Evolutionary conservation across 306 rosid genomes (phyloP).

Genomic region (Trifolium dubium): DNA sequence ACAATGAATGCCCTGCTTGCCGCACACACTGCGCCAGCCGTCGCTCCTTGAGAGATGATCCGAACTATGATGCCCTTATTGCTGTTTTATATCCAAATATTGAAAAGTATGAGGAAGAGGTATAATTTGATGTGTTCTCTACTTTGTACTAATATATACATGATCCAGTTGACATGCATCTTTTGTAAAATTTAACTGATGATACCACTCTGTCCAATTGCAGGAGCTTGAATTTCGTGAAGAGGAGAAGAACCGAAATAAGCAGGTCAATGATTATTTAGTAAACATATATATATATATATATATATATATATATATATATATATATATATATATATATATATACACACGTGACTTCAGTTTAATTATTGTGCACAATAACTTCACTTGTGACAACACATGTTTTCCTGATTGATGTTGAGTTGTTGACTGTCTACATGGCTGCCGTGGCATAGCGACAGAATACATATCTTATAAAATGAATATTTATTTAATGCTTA

Average conservation of each 20-base stretch:
- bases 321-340: too few species aligned
- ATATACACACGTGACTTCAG: slow-evolving; percentile 38
- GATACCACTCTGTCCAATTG: slow-evolving; percentile 42
- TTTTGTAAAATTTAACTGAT: slow-evolving; percentile 30
- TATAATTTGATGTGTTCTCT: slow-evolving; percentile 48
- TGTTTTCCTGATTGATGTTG: slow-evolving; percentile 21
- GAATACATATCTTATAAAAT: slow-evolving; percentile 7
- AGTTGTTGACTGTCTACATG: slow-evolving; percentile 24
- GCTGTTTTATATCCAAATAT: slow-evolving; percentile 87
- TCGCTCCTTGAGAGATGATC: slow-evolving; percentile 98
- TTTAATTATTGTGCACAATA: slow-evolving; percentile 27
- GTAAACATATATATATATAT: slow-evolving; percentile 13
- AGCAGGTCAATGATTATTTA: slow-evolving; percentile 67
- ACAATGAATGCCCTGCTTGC: slow-evolving; percentile 98
- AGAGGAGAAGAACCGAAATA: slow-evolving; percentile 90
- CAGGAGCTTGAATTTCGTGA: slow-evolving; percentile 94
- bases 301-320: too few species aligned
- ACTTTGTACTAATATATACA: slow-evolving; percentile 15
- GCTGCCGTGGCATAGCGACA: slow-evolving; percentile 22
- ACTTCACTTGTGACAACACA: slow-evolving; percentile 13
- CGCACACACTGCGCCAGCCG: slow-evolving; percentile 99
- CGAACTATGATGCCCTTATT: slow-evolving; percentile 88
- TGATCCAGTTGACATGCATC: background rate
- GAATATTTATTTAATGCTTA: slow-evolving; percentile 20
- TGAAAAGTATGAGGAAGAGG: slow-evolving; percentile 94